A percentile compares a stretch with the other conserved stretches of the same genome.
Evolutionary conservation across 768 basidiomycete genomes (phyloP).

Genomic region (Sarcomyxa edulis): DNA sequence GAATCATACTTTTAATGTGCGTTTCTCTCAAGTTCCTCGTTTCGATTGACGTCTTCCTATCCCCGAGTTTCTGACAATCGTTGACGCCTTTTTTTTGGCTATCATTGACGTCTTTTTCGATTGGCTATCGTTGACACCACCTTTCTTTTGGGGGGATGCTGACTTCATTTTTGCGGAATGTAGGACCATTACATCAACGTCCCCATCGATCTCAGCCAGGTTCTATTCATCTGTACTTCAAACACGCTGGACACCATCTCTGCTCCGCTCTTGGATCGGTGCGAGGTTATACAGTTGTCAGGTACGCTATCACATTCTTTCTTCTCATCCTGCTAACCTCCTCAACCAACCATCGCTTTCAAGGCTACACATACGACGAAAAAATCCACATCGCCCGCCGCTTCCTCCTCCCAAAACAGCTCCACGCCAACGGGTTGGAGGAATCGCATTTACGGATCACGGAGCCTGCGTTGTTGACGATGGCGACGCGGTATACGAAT

Average conservation of each 20-base stretch:
- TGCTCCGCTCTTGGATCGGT: slow-evolving; percentile 82
- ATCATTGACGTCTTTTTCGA: neutral
- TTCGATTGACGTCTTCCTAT: no score
- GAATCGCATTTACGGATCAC: slow-evolving; percentile 57
- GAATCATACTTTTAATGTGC: slow-evolving; percentile 74
- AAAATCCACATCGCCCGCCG: slow-evolving; percentile 85
- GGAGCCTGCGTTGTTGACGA: slow-evolving; percentile 62
- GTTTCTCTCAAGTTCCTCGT: no score
- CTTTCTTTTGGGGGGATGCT: no score
- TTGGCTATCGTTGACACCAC: no score
- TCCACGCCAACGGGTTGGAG: slow-evolving; percentile 70
- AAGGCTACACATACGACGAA: slow-evolving; percentile 84
- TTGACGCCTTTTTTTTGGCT: no score
- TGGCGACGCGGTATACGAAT: slow-evolving; percentile 80
- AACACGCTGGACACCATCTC: slow-evolving; percentile 89
- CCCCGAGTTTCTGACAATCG: no score
- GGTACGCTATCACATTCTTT: slow-evolving; percentile 31
- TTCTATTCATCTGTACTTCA: slow-evolving; percentile 90
- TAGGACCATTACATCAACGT: slow-evolving; percentile 92
- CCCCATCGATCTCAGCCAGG: slow-evolving; percentile 82
- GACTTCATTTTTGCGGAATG: slow-evolving; percentile 5
- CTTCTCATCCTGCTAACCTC: neutral
- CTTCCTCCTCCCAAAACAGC: slow-evolving; percentile 88
- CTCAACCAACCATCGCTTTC: neutral
- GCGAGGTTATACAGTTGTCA: slow-evolving; percentile 80